Evolutionary conservation across 2,329 filamentous ascomycete genomes (phyloP).

Genomic region (Camillea tinctor): DNA sequence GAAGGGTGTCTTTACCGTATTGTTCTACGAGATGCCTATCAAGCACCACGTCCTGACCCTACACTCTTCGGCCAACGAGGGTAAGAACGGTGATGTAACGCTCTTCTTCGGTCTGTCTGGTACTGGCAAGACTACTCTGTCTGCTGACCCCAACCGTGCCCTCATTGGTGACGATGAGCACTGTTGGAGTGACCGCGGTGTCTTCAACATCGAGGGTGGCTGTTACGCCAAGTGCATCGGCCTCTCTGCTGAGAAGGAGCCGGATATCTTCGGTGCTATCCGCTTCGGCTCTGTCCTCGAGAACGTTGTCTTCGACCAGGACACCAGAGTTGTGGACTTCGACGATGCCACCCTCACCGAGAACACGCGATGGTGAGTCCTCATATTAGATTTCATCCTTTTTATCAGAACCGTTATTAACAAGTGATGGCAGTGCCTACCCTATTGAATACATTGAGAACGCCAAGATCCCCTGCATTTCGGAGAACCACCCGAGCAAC

Average conservation of each 20-base stretch:
- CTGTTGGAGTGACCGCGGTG: constrained; percentile 95
- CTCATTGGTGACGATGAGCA: constrained; percentile 99
- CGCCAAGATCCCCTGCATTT: constrained; percentile 96
- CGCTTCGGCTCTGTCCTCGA: constrained; percentile 95
- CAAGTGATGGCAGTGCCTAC: constrained; percentile 63
- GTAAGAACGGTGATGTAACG: constrained; percentile 89
- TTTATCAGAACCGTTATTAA: constrained; percentile 10
- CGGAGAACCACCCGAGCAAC: constrained; percentile 85
- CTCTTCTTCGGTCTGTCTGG: constrained; percentile 99
- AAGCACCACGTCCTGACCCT: constrained; percentile 99
- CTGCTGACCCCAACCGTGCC: constrained; percentile 92
- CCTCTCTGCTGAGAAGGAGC: constrained; percentile 97
- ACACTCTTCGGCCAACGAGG: constrained; percentile 98
- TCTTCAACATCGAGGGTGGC: constrained; percentile 99
- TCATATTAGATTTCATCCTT: not conserved
- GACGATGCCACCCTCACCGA: constrained; percentile 93
- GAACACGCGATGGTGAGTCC: constrained; percentile 78
- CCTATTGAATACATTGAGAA: constrained; percentile 99
- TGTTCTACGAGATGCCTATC: constrained; percentile 99
- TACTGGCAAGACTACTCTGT: constrained; percentile 97
- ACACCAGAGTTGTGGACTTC: constrained; percentile 89
- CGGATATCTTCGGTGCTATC: constrained; percentile 95
- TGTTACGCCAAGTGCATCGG: constrained; percentile 99
- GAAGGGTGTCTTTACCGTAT: constrained; percentile 97
- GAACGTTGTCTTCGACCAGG: constrained; percentile 96